A percentile compares a stretch with the other conserved stretches of the same genome.
Conservation (phyloP, 257 asterid species). For the Catharanthus roseus region DNA sequence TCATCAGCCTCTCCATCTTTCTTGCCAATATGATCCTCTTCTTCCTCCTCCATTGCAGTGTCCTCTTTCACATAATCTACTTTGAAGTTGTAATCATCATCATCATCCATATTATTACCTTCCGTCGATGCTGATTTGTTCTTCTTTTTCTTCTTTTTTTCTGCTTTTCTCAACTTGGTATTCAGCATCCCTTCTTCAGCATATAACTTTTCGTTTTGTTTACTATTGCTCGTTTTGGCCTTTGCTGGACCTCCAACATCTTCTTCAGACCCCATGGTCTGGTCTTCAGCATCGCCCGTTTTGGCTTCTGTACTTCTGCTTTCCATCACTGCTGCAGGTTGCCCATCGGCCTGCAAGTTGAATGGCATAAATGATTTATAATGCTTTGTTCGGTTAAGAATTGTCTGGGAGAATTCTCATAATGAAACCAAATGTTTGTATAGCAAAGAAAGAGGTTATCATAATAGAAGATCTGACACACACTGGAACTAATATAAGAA, state of each 20-base stretch:
- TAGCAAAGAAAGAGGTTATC: not conserved
- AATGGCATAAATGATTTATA: not conserved
- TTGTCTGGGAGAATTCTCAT: not conserved
- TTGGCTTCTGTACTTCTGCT: slow-evolving; percentile 12
- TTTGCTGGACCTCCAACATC: slow-evolving; percentile 33
- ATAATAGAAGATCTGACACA: not conserved
- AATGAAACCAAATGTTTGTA: not conserved
- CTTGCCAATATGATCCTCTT: too few relatives aligned
- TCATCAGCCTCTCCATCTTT: slow-evolving; percentile 15
- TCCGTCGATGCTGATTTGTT: slow-evolving; percentile 44
- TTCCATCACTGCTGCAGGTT: slow-evolving; percentile 16
- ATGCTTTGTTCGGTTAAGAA: too few relatives aligned
- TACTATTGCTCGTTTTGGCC: slow-evolving; percentile 37
- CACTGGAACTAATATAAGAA: not conserved
- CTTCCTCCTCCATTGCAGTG: slow-evolving; percentile 45
- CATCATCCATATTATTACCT: slow-evolving; percentile 44
- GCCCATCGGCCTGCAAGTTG: slow-evolving; percentile 45
- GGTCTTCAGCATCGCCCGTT: slow-evolving; percentile 29
- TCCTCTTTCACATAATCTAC: slow-evolving; percentile 48
- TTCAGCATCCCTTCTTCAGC: slow-evolving; percentile 75
- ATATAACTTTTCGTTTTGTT: slow-evolving; percentile 49
- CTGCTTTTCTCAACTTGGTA: slow-evolving; percentile 46
- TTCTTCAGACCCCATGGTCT: slow-evolving; percentile 52
- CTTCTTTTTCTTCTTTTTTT: slow-evolving; percentile 26
- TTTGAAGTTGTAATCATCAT: slow-evolving; percentile 65